Evolutionary conservation across 1,284 basidiomycete genomes (phyloP).

Genomic region (Puccinia novopanici): DNA sequence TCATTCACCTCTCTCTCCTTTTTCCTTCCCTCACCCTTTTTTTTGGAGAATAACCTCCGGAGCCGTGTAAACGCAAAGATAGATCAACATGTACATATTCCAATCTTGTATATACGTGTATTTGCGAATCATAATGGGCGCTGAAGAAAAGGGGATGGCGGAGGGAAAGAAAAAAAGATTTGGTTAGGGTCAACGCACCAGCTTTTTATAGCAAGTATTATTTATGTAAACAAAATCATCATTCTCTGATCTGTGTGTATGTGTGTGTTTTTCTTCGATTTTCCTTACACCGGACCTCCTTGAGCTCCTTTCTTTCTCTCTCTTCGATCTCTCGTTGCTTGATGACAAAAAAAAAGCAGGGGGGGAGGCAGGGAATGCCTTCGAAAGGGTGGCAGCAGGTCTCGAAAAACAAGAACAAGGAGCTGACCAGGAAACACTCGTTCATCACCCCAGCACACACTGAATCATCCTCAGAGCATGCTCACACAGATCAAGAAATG

Average conservation of each 20-base stretch:
- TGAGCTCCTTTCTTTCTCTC: neutral
- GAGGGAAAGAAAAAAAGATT: slow-evolving; percentile 7
- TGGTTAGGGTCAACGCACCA: neutral
- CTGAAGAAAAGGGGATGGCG: slow-evolving; percentile 7
- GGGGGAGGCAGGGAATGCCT: neutral
- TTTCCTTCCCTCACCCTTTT: neutral
- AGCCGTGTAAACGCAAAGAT: slow-evolving; percentile 19
- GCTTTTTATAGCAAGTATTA: neutral
- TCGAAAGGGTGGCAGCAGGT: neutral
- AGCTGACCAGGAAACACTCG: neutral
- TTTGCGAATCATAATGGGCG: neutral
- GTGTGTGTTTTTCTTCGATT: neutral
- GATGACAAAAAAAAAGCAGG: neutral
- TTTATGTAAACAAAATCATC: neutral
- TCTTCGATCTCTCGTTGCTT: neutral
- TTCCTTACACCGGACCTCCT: slow-evolving; percentile 1
- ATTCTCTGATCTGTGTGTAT: slow-evolving; percentile 9
- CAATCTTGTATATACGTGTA: neutral
- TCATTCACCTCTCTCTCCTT: neutral
- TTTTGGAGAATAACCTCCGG: neutral
- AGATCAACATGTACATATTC: slow-evolving; percentile 2
- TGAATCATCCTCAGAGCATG: neutral
- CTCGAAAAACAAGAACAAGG: slow-evolving; percentile 17
- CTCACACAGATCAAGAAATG: neutral
- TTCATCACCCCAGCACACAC: slow-evolving; percentile 5